phyloP scores from a whole-genome alignment of 768 basidiomycete species.

The Leccinum uliginosum region DNA sequence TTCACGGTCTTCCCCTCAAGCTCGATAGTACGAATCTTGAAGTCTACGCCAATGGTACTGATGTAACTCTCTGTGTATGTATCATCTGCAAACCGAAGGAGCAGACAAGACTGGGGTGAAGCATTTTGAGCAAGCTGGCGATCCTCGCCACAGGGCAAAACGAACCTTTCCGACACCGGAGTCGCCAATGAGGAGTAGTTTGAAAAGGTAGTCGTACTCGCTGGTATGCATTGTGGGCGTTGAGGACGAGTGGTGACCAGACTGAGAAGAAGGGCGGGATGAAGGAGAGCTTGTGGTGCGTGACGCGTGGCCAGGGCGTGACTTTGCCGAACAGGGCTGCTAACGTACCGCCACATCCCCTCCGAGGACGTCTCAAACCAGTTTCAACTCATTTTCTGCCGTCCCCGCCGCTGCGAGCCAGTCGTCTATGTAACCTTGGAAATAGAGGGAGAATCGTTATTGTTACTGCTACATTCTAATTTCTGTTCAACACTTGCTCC shows the following conservation, averaged over 20 bases:
- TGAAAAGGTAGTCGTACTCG: conserved; percentile 96
- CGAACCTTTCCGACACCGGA: conserved; percentile 91
- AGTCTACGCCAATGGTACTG: conserved; percentile 96
- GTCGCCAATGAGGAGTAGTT: conserved; percentile 91
- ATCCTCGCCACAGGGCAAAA: conserved; percentile 17
- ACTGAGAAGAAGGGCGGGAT: conserved; percentile 30
- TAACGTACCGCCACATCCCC: conserved; percentile 24
- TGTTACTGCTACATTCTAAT: background rate
- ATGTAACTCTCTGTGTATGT: conserved; percentile 98
- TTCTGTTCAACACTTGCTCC: background rate
- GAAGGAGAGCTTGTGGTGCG: conserved; percentile 30
- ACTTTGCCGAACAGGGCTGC: conserved; percentile 19
- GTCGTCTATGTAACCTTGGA: background rate
- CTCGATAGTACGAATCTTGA: conserved; percentile 99
- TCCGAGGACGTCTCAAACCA: conserved; percentile 5
- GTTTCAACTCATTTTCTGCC: conserved; percentile 1
- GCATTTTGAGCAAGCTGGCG: conserved; percentile 22
- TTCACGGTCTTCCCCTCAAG: conserved; percentile 98
- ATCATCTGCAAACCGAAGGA: conserved; percentile 92
- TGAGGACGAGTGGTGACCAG: conserved; percentile 13
- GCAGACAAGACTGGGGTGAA: conserved; percentile 73
- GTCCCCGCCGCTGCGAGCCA: background rate
- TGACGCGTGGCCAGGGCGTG: conserved; percentile 33
- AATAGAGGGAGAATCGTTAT: background rate
- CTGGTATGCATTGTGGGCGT: conserved; percentile 72